Base-by-base conservation (phyloP, 179 eudicot genomes). In the Nepenthes alata region DNA sequence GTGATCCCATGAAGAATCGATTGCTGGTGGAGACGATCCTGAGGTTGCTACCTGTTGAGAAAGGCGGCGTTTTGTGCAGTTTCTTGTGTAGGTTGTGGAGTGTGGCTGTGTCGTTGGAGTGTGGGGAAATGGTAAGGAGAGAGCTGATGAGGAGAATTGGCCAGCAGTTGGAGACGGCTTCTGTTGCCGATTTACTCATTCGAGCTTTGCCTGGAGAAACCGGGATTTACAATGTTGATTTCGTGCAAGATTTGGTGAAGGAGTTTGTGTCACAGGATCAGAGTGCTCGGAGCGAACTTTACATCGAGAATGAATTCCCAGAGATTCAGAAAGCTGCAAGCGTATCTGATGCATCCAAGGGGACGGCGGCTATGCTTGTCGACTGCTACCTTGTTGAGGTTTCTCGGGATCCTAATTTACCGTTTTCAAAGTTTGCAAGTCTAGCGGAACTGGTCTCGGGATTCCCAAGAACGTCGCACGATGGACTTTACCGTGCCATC, bases 401-500 rank as follows among this genome's bases (percentile, higher is more conserved):
- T 5, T 53, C 67, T 9, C 35, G 67, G 11, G 67, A 63, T 53
- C 67, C 67, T 2, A 39, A 53, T 37, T 12, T 63, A 48, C 59
- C 59, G 6, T 12, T 63, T 11, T 63, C 58, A 35, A 63, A 57
- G 15, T 63, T 63, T 12, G 9, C 54, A 13, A 15, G 59, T 16
- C 52, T 63, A 12, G 67, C 67, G 0, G 67, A 63, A 11, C 59
- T 63, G 5, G 59, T 63, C 14, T 53, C 59, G 3, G 67, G 67
- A 5, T 63, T 54, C 59, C 37, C 67, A 15, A 53, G 67, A 38
- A 38, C 12, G 7, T 53, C 59, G 6, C 67, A 63, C 41, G 67
- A 63, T n/a, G 67, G 67, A 13, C 67, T 63, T 44, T 63, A 63
- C n/a, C 58, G 67, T 36, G 59, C 67, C 6, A 63, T 63, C 5